Evolutionary conservation across 495 filamentous ascomycete genomes (phyloP).

Genomic region (Tuber microsphaerosporum): DNA sequence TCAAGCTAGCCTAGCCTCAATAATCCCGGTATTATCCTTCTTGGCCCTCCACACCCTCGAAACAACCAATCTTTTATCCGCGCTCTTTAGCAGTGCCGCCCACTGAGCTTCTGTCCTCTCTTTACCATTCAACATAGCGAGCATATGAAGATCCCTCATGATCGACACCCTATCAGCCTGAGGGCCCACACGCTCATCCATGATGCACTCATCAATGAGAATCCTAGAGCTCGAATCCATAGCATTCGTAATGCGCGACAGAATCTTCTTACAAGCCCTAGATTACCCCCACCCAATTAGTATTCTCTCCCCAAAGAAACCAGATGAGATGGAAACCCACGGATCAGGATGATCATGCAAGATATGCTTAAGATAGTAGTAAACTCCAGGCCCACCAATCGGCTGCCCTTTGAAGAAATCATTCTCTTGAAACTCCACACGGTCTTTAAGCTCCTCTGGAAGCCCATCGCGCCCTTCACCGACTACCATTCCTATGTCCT

Average conservation of each 20-base stretch:
- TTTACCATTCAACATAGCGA: neutral
- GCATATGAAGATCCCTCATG: slow-evolving; percentile 11
- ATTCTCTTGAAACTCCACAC: slow-evolving; percentile 13
- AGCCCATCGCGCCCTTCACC: slow-evolving; percentile 5
- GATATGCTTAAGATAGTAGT: slow-evolving; percentile 25
- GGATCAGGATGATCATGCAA: slow-evolving; percentile 26
- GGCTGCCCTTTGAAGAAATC: slow-evolving; percentile 32
- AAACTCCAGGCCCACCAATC: slow-evolving; percentile 22
- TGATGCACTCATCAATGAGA: slow-evolving; percentile 5
- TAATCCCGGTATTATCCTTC: neutral
- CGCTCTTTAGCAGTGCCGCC: slow-evolving; percentile 9
- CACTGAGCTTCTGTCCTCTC: slow-evolving; percentile 10
- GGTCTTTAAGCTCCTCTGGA: slow-evolving; percentile 8
- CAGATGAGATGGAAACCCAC: neutral
- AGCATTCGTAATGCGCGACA: slow-evolving; percentile 7
- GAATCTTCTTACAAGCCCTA: neutral
- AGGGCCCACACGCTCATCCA: slow-evolving; percentile 11
- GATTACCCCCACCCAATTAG: neutral
- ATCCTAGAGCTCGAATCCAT: slow-evolving; percentile 10
- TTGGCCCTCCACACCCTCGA: slow-evolving; percentile 10
- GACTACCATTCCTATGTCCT: slow-evolving; percentile 38
- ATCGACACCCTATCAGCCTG: neutral
- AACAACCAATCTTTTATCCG: slow-evolving; percentile 13
- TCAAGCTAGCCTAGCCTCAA: too few relatives aligned
- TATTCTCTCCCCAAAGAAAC: neutral